A percentile compares a stretch with the other conserved stretches of the same genome.
Conservation (phyloP, 176 grass and related monocot species). For the Panicum miliaceum region DNA sequence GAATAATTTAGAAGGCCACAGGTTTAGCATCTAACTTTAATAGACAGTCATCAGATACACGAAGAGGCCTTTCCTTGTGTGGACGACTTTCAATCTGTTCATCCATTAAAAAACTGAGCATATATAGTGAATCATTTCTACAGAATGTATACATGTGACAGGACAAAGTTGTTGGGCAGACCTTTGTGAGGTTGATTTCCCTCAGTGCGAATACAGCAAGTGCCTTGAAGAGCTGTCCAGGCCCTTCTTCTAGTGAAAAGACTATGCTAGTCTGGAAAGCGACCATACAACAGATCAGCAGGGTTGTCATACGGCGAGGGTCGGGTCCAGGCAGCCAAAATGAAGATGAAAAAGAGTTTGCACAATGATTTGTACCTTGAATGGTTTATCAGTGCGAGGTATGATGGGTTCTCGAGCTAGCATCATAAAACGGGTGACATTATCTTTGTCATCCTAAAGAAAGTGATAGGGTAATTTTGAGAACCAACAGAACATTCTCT, state of each 20-base stretch:
- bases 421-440: conserved; percentile 89
- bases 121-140: conserved; percentile 28
- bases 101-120: conserved; percentile 37
- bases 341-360: conserved; percentile 4
- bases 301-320: background rate
- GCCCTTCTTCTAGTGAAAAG: conserved; percentile 94
- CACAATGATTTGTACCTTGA: conserved; percentile 62
- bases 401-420: conserved; percentile 86
- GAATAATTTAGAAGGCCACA: conserved; percentile 20
- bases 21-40: conserved; percentile 63
- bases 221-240: conserved; percentile 87
- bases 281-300: conserved; percentile 37
- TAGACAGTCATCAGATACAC: conserved; percentile 63
- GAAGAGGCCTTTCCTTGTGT: conserved; percentile 70
- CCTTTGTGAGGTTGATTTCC: conserved; percentile 93
- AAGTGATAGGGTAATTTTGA: conserved; percentile 33
- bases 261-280: conserved; percentile 89
- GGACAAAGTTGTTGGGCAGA: conserved; percentile 38
- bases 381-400: conserved; percentile 73
- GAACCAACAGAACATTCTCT: background rate
- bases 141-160: conserved; percentile 34
- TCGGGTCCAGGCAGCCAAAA: background rate
- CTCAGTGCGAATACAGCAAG: conserved; percentile 92
- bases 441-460: conserved; percentile 82
- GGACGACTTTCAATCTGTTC: conserved; percentile 93